phyloP scores from a whole-genome alignment of 306 rosid genomes.

The Quercus cerris region DNA sequence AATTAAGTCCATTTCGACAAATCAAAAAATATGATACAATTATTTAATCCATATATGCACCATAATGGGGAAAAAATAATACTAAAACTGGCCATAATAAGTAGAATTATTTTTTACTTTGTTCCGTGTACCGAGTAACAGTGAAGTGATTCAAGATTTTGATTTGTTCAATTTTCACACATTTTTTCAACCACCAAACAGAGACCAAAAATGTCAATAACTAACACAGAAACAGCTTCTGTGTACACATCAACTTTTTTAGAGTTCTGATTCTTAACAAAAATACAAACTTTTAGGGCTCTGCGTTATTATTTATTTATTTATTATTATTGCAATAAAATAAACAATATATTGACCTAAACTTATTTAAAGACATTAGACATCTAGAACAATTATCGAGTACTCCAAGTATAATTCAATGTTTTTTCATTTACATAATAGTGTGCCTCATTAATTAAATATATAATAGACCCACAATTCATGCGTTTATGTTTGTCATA shows the following conservation, averaged over 20 bases:
- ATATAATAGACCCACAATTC: too few relatives aligned
- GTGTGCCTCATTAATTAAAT: too few relatives aligned
- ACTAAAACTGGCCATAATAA: neutral
- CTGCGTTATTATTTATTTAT: too few relatives aligned
- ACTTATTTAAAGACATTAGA: too few relatives aligned
- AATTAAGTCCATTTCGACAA: too few relatives aligned
- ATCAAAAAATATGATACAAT: neutral
- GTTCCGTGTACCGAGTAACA: neutral
- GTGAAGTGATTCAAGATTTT: neutral
- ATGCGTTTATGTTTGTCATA: too few relatives aligned
- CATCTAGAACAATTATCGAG: too few relatives aligned
- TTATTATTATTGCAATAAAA: too few relatives aligned
- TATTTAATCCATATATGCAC: too few relatives aligned
- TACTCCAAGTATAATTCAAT: accelerated
- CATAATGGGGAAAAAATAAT: neutral
- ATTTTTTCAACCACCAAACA: neutral
- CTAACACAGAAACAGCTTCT: neutral
- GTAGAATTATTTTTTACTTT: neutral
- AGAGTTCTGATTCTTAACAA: too few relatives aligned
- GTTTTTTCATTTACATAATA: accelerated
- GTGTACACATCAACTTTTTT: neutral
- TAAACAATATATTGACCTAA: too few relatives aligned
- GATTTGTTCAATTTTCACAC: neutral
- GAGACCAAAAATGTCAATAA: neutral
- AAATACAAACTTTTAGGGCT: too few relatives aligned